Conservation (phyloP, 2,329 filamentous ascomycete genomes). For the Rutstroemia sp. region DNA sequence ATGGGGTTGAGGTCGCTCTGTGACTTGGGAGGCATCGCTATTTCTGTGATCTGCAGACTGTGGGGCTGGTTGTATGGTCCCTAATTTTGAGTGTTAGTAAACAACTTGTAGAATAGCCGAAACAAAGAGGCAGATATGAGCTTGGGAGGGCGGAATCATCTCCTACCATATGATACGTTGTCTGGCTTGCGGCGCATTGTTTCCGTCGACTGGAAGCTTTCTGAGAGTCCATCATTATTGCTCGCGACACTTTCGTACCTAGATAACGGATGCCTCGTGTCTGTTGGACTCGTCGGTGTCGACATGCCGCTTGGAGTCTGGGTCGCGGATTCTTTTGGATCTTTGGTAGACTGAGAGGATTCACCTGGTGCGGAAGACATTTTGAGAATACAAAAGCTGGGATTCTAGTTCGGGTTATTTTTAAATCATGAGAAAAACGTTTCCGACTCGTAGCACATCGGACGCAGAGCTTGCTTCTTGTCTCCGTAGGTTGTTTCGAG, state of each 20-base stretch:
- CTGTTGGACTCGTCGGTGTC: conserved; percentile 40
- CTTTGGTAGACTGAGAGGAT: conserved; percentile 10
- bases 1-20: conserved; percentile 22
- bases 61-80: conserved; percentile 19
- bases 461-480: not conserved
- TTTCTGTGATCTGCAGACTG: conserved; percentile 18
- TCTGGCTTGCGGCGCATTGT: conserved; percentile 53
- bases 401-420: not conserved
- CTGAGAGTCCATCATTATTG: conserved; percentile 40
- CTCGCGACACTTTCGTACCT: conserved; percentile 21
- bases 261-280: conserved; percentile 37
- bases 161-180: conserved; percentile 44
- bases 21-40: conserved; percentile 23
- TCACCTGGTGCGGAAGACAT: conserved; percentile 19
- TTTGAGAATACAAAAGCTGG: not conserved
- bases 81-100: conserved; percentile 12
- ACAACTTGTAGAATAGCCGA: no score
- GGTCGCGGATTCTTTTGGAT: conserved; percentile 8
- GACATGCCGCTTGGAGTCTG: conserved; percentile 22
- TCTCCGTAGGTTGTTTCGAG: not conserved
- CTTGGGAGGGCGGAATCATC: not conserved
- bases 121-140: no score
- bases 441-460: conserved; percentile 5
- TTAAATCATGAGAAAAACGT: not conserved
- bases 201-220: conserved; percentile 52